Percentiles rank a stretch among this genome's conserved stretches.
Conservation (phyloP, 176 grass and related monocot species). For the Carex littledalei region DNA sequence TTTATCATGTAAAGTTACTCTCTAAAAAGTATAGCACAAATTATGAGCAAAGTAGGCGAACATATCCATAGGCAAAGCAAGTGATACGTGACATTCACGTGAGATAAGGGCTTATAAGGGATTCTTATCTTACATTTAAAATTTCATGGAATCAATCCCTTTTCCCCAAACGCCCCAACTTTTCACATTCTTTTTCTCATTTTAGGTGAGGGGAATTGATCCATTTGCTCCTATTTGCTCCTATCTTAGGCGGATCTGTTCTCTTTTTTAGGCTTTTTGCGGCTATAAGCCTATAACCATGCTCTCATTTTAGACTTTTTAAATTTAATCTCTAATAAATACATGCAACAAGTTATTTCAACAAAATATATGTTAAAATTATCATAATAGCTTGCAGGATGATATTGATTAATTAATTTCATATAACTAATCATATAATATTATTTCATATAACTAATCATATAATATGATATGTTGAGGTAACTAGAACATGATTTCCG, state of each 20-base stretch:
- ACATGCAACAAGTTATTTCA: not conserved
- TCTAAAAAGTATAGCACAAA: not conserved
- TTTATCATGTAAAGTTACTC: not conserved
- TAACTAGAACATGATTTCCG: not conserved
- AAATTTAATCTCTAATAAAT: not conserved
- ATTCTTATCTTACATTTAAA: slow-evolving; percentile 19
- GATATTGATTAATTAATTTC: not conserved
- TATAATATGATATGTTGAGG: not conserved
- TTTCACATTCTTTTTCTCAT: slow-evolving; percentile 19
- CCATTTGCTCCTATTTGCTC: slow-evolving; percentile 13
- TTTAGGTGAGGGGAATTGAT: slow-evolving; percentile 25
- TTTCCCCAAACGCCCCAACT: slow-evolving; percentile 7
- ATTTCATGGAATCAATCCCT: slow-evolving; percentile 16
- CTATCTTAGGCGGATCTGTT: slow-evolving; percentile 11
- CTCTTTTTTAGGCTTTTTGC: slow-evolving; percentile 19
- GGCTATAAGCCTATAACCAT: slow-evolving; percentile 1
- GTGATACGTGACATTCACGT: slow-evolving; percentile 22
- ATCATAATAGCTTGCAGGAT: not conserved
- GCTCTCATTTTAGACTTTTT: not conserved
- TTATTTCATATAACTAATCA: not conserved
- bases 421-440: not conserved
- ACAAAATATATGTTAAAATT: too few relatives aligned
- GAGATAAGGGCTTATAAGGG: not conserved
- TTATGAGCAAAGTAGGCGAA: not conserved
- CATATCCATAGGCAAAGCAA: slow-evolving; percentile 2